Conservation (phyloP, 208 protist genomes). For the Acanthamoeba culbertsoni region DNA sequence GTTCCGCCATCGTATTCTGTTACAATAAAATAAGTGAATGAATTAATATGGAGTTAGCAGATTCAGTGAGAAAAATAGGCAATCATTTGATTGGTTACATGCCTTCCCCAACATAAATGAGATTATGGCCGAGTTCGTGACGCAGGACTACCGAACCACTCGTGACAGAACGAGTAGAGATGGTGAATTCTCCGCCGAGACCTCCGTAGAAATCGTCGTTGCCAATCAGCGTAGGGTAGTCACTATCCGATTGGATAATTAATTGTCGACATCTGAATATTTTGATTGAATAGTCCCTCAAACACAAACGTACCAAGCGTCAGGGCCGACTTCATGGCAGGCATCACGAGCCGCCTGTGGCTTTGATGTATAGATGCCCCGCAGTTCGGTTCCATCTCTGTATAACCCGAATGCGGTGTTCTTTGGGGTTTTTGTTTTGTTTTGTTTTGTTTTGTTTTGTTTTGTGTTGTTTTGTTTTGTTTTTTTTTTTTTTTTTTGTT, state of each 20-base stretch:
- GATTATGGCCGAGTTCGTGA: slow-evolving; percentile 46
- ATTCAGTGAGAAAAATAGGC: too few species aligned
- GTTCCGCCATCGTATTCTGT: slow-evolving; percentile 11
- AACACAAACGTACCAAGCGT: not conserved
- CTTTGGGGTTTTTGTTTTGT: not conserved
- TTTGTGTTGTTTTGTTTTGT: too few species aligned
- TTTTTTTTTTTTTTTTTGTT: too few species aligned
- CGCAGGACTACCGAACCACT: slow-evolving; percentile 51
- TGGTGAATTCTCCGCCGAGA: slow-evolving; percentile 52
- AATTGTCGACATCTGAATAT: too few species aligned
- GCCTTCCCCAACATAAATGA: slow-evolving; percentile 51
- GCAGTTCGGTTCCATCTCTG: slow-evolving; percentile 52
- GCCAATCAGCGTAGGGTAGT: slow-evolving; percentile 53
- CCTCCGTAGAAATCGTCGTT: slow-evolving; percentile 49
- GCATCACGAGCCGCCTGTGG: not conserved
- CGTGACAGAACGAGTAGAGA: slow-evolving; percentile 46
- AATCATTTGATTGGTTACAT: too few species aligned
- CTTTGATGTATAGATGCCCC: slow-evolving; percentile 26
- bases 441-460: too few species aligned
- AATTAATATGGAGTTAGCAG: too few species aligned
- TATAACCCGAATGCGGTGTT: slow-evolving; percentile 20
- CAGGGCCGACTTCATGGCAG: not conserved
- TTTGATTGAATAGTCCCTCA: too few species aligned
- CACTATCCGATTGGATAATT: too few species aligned
- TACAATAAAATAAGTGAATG: too few species aligned